phyloP scores from a whole-genome alignment of 768 basidiomycete species.

The Lentinula boryana region DNA sequence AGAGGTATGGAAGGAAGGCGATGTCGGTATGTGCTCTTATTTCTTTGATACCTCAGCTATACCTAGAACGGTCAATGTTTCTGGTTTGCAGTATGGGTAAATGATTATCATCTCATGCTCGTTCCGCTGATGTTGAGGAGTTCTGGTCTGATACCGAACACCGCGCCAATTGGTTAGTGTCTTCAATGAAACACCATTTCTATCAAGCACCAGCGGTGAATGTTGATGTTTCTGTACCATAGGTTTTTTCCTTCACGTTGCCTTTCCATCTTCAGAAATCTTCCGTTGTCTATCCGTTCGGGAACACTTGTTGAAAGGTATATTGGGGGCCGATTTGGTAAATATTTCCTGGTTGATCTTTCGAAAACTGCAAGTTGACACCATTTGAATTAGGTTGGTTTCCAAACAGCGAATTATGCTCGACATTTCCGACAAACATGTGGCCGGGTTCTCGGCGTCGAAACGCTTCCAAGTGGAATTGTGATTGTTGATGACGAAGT shows the following conservation, averaged over 20 bases:
- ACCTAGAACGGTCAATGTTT: background rate
- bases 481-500: slow-evolving; percentile 42
- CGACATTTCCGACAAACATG: slow-evolving; percentile 86
- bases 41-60: background rate
- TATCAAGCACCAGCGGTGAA: too few relatives aligned
- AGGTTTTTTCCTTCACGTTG: slow-evolving; percentile 95
- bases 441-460: slow-evolving; percentile 69
- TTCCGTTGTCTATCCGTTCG: slow-evolving; percentile 86
- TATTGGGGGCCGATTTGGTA: slow-evolving; percentile 50
- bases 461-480: slow-evolving; percentile 81
- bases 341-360: background rate
- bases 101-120: slow-evolving; percentile 97
- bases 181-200: background rate
- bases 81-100: slow-evolving; percentile 58
- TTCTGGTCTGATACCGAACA: slow-evolving; percentile 42
- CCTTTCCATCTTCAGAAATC: slow-evolving; percentile 93
- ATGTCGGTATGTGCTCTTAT: slow-evolving; percentile 49
- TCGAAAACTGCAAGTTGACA: background rate
- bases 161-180: slow-evolving; percentile 53
- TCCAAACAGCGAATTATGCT: slow-evolving; percentile 83
- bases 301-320: slow-evolving; percentile 71
- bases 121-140: slow-evolving; percentile 82
- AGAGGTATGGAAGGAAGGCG: slow-evolving; percentile 77
- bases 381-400: slow-evolving; percentile 45
- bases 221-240: slow-evolving; percentile 22